Evolutionary conservation across 441 rosid species (phyloP).

Genomic region (Arabidopsis hybrid): DNA sequence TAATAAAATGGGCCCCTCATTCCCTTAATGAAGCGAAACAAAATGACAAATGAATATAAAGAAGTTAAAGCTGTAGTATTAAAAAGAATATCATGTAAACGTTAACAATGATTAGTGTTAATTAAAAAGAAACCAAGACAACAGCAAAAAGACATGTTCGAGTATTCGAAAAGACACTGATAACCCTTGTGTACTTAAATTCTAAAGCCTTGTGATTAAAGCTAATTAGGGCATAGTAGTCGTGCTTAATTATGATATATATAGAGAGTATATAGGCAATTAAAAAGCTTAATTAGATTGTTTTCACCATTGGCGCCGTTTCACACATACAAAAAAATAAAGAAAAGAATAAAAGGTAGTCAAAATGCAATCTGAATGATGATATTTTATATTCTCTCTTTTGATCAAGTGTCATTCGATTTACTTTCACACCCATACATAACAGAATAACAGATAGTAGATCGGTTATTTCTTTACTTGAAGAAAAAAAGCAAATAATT

Average conservation of each 20-base stretch:
- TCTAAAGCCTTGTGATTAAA: constrained; percentile 32
- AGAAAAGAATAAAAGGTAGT: background rate
- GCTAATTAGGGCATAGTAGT: constrained; percentile 24
- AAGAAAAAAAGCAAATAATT: background rate
- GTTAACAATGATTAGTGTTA: constrained; percentile 42
- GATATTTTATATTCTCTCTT: constrained; percentile 15
- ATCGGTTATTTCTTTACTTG: background rate
- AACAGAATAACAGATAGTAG: background rate
- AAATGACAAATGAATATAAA: constrained; percentile 20
- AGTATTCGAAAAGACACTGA: constrained; percentile 34
- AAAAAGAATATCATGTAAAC: constrained; percentile 16
- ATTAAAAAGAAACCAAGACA: constrained; percentile 30
- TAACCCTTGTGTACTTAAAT: constrained; percentile 39
- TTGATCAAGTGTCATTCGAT: constrained; percentile 21
- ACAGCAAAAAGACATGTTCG: constrained; percentile 29
- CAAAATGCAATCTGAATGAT: constrained; percentile 28
- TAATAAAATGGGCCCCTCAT: constrained; percentile 38
- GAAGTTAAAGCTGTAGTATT: constrained; percentile 6
- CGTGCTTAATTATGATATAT: too few species aligned
- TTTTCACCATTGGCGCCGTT: background rate
- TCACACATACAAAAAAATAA: background rate
- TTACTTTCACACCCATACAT: constrained; percentile 1
- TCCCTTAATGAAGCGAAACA: constrained; percentile 34
- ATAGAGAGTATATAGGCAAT: too few species aligned
- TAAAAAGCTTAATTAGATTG: background rate